Conservation (phyloP, 2,329 filamentous ascomycete genomes). For the Penicillium sp. region DNA sequence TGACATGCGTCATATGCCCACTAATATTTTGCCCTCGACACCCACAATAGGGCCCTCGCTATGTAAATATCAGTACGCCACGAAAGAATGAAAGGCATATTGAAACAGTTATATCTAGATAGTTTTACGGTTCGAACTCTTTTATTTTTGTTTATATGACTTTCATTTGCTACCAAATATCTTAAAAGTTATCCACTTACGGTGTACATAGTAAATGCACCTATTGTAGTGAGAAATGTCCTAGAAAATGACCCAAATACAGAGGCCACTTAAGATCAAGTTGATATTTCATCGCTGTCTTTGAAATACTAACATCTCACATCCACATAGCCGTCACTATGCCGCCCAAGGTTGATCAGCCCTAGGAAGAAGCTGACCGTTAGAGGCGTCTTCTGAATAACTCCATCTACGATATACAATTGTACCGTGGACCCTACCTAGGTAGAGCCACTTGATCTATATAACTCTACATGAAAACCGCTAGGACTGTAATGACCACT, state of each 20-base stretch:
- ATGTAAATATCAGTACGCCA: background rate
- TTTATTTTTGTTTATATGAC: background rate
- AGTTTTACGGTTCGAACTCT: background rate
- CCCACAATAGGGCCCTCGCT: constrained; percentile 5
- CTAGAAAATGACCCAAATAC: background rate
- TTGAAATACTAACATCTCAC: background rate
- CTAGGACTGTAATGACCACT: background rate
- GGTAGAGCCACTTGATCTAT: background rate
- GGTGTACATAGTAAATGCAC: background rate
- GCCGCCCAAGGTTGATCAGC: background rate
- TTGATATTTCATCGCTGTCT: background rate
- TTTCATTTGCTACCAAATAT: background rate
- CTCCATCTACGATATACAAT: background rate
- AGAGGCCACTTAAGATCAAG: background rate
- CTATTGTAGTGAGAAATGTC: background rate
- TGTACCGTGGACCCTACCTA: background rate
- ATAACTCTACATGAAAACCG: background rate
- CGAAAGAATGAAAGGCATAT: background rate
- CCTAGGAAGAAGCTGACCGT: background rate
- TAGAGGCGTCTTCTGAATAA: background rate
- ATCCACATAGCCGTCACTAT: background rate
- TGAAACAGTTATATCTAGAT: background rate
- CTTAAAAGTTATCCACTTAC: background rate
- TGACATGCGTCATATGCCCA: constrained; percentile 3
- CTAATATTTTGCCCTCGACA: constrained; percentile 2